Percentiles rank a stretch among this genome's conserved stretches.
phyloP scores from a whole-genome alignment of 2,329 filamentous ascomycete species.

The Trichoderma brevicompactum region DNA sequence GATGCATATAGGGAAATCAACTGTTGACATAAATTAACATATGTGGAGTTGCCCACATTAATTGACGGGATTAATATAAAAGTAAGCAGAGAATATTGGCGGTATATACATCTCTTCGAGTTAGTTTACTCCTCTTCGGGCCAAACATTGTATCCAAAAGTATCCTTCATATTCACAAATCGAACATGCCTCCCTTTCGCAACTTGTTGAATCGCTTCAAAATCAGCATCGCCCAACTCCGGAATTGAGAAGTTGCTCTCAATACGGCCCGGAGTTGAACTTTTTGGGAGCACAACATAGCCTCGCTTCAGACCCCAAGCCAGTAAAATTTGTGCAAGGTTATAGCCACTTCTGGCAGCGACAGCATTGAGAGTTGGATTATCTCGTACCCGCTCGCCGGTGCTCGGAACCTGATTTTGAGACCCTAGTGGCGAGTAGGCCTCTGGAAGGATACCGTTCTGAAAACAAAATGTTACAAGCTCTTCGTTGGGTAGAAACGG shows the following conservation, averaged over 20 bases:
- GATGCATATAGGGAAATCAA: too few species aligned
- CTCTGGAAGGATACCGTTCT: slow-evolving; percentile 75
- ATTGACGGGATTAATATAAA: too few species aligned
- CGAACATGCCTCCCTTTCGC: slow-evolving; percentile 12
- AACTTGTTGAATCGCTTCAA: slow-evolving; percentile 16
- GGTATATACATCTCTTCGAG: too few species aligned
- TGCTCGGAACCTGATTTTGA: slow-evolving; percentile 23
- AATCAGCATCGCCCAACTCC: slow-evolving; percentile 1
- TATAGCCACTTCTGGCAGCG: slow-evolving; percentile 47
- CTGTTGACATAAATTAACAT: too few species aligned
- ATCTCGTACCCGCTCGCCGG: slow-evolving; percentile 70
- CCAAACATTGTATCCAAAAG: slow-evolving; percentile 21
- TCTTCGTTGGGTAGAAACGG: slow-evolving; percentile 82
- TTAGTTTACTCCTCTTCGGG: slow-evolving; percentile 3
- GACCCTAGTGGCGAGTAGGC: slow-evolving; percentile 38
- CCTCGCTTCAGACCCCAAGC: slow-evolving; percentile 81
- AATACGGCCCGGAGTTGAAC: slow-evolving; percentile 73
- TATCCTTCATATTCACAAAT: slow-evolving; percentile 22
- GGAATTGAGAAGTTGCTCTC: slow-evolving; percentile 65
- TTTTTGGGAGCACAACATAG: slow-evolving; percentile 86
- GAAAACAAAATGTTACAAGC: slow-evolving; percentile 71
- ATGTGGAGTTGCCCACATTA: too few species aligned
- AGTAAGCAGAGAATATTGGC: too few species aligned
- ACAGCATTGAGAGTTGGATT: slow-evolving; percentile 65
- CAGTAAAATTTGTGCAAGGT: slow-evolving; percentile 66